Percentiles rank a stretch among this genome's conserved stretches.
Conservation (phyloP, 495 filamentous ascomycete genomes). For the Neurospora pannonica region DNA sequence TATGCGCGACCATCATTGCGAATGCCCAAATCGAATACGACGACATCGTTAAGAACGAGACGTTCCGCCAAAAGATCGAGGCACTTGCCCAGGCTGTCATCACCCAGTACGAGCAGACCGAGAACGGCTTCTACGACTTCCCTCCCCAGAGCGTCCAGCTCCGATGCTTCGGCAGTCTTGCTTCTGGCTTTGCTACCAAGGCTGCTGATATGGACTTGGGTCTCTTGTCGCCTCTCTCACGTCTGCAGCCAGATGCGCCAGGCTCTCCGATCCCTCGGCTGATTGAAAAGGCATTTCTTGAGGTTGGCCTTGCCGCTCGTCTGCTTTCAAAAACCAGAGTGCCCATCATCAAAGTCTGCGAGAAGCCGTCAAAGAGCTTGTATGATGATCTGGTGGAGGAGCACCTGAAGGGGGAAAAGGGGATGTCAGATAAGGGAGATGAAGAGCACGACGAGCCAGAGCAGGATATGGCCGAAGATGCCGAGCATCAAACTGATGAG, state of each 20-base stretch:
- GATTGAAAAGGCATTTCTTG: conserved; percentile 60
- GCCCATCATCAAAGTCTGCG: conserved; percentile 74
- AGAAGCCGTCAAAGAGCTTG: conserved; percentile 50
- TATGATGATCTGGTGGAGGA: conserved; percentile 42
- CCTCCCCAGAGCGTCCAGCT: conserved; percentile 45
- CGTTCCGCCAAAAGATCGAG: conserved; percentile 49
- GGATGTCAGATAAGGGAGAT: conserved; percentile 24
- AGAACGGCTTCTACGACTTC: conserved; percentile 27
- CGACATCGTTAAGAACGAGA: conserved; percentile 55
- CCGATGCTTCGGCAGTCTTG: conserved; percentile 62
- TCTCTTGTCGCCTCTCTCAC: conserved; percentile 49
- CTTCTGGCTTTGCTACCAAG: conserved; percentile 63
- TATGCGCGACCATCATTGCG: conserved; percentile 31
- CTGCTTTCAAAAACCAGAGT: conserved; percentile 64
- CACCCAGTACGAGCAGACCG: conserved; percentile 33
- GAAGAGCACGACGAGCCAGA: conserved; percentile 32
- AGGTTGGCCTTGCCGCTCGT: conserved; percentile 56
- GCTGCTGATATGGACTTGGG: conserved; percentile 69
- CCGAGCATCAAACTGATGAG: not conserved
- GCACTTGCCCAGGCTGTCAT: conserved; percentile 45
- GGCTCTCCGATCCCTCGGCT: conserved; percentile 51
- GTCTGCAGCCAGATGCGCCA: conserved; percentile 34
- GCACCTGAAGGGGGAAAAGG: conserved; percentile 51
- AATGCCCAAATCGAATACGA: conserved; percentile 37
- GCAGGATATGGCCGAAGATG: conserved; percentile 3